Conservation (phyloP, 2,329 filamentous ascomycete species). For the Pezizomycotina sp. region DNA sequence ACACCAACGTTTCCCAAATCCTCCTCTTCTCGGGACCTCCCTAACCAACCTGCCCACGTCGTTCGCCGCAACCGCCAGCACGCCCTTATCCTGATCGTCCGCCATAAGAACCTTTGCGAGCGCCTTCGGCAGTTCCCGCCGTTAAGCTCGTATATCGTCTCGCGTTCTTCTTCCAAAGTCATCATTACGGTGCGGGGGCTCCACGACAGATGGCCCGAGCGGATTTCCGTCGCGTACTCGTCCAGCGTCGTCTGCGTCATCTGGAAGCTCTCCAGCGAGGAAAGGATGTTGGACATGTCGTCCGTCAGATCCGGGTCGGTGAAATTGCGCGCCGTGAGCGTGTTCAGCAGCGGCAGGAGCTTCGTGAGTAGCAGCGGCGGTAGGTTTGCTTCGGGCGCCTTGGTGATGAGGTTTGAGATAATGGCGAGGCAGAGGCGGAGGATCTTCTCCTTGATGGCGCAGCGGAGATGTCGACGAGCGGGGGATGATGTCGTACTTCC, state of each 20-base stretch:
- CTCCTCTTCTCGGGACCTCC: constrained; percentile 72
- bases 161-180: constrained; percentile 88
- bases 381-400: constrained; percentile 50
- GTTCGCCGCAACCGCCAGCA: constrained; percentile 82
- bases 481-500: constrained; percentile 78
- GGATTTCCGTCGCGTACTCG: constrained; percentile 75
- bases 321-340: constrained; percentile 45
- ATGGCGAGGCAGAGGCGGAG: constrained; percentile 81
- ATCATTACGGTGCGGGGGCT: constrained; percentile 71
- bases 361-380: constrained; percentile 75
- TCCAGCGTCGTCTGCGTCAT: constrained; percentile 52
- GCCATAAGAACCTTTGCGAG: constrained; percentile 71
- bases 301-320: constrained; percentile 39
- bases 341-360: constrained; percentile 51
- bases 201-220: constrained; percentile 78
- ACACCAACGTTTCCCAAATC: constrained; percentile 65
- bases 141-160: constrained; percentile 69
- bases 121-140: constrained; percentile 61
- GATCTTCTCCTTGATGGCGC: constrained; percentile 96
- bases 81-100: constrained; percentile 74
- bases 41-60: constrained; percentile 79
- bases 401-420: constrained; percentile 69
- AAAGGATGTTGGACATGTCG: constrained; percentile 37
- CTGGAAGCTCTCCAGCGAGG: constrained; percentile 34
- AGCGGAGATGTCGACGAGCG: constrained; percentile 85